phyloP scores from a whole-genome alignment of 73 alveolate species.

The Breviolum minutum region DNA sequence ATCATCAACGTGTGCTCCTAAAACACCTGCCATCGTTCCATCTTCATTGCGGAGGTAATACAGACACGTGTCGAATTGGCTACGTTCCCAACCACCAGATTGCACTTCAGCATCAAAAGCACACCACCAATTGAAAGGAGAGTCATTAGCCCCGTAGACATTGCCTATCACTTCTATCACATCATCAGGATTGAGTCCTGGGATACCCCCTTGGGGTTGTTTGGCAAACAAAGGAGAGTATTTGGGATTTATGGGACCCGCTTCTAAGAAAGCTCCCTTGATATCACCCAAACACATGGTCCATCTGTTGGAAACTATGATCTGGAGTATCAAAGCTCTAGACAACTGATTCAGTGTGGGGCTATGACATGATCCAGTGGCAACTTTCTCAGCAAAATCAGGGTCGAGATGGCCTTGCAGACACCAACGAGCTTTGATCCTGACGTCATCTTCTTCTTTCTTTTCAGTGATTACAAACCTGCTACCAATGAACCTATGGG shows the following conservation, averaged over 20 bases:
- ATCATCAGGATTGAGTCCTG: neutral
- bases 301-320: conserved; percentile 21
- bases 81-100: neutral
- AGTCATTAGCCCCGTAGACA: conserved; percentile 1
- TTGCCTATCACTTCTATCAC: neutral
- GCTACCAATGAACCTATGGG: neutral
- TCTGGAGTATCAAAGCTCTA: conserved; percentile 1
- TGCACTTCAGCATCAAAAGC: neutral
- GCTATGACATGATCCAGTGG: neutral
- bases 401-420: conserved; percentile 24
- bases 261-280: conserved; percentile 18
- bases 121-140: conserved; percentile 29
- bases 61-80: neutral
- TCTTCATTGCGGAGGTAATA: neutral
- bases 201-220: neutral
- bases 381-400: neutral
- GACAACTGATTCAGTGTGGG: conserved; percentile 27
- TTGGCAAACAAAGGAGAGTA: neutral
- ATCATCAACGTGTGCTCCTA: conserved; percentile 2
- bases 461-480: neutral
- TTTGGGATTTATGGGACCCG: neutral
- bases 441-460: neutral
- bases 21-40: neutral
- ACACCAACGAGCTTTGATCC: conserved; percentile 10
- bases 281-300: conserved; percentile 1